A percentile compares a stretch with the other conserved stretches of the same genome.
Conservation (phyloP, 2,329 filamentous ascomycete species). For the Cladosporium sp. region DNA sequence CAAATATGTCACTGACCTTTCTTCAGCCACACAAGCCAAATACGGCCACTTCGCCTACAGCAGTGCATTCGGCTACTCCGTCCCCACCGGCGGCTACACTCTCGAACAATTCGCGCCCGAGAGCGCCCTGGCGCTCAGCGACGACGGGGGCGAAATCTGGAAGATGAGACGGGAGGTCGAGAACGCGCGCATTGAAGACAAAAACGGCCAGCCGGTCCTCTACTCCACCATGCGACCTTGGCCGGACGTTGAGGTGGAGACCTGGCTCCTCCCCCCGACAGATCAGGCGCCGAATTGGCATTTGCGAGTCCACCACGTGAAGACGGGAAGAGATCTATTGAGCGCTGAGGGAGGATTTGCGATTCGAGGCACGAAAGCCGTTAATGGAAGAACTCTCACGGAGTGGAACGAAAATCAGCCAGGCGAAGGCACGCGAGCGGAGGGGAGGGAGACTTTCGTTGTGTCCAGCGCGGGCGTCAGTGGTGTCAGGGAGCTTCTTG, state of each 20-base stretch:
- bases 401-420: slow-evolving; percentile 32
- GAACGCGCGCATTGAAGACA: slow-evolving; percentile 58
- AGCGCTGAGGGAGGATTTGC: slow-evolving; percentile 74
- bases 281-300: slow-evolving; percentile 64
- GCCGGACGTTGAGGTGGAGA: slow-evolving; percentile 62
- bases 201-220: slow-evolving; percentile 55
- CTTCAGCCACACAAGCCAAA: slow-evolving; percentile 67
- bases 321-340: slow-evolving; percentile 57
- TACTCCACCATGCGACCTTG: slow-evolving; percentile 69
- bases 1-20: background rate
- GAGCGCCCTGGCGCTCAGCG: slow-evolving; percentile 70
- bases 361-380: slow-evolving; percentile 57
- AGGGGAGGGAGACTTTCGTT: slow-evolving; percentile 34
- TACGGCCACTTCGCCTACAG: slow-evolving; percentile 78
- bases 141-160: slow-evolving; percentile 75
- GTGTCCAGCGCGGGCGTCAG: slow-evolving; percentile 49
- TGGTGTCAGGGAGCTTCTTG: slow-evolving; percentile 44
- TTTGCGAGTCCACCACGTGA: slow-evolving; percentile 60
- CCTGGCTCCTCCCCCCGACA: slow-evolving; percentile 60
- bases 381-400: slow-evolving; percentile 54
- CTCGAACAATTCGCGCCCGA: slow-evolving; percentile 74
- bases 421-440: slow-evolving; percentile 41
- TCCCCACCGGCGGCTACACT: slow-evolving; percentile 70
- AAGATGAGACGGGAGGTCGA: slow-evolving; percentile 67
- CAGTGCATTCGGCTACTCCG: slow-evolving; percentile 71